Conservation (phyloP, 1,139 yeast genomes). For the Candida mesenterica region DNA sequence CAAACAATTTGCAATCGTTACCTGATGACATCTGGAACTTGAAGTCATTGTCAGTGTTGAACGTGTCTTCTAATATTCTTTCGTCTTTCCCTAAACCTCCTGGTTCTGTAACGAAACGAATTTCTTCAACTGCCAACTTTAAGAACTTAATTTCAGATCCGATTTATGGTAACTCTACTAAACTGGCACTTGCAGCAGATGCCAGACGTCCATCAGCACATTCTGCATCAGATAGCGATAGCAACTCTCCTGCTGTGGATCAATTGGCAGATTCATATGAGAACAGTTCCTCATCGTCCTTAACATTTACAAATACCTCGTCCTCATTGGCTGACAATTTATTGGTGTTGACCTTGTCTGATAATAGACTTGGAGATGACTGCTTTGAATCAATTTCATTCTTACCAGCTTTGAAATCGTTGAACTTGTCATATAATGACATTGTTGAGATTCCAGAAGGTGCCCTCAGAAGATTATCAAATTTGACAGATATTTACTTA, state of each 20-base stretch:
- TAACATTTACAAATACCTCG: slow-evolving; percentile 12
- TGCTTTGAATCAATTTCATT: slow-evolving; percentile 68
- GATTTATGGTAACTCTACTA: slow-evolving; percentile 5
- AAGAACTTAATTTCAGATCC: slow-evolving; percentile 12
- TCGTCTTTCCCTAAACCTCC: slow-evolving; percentile 64
- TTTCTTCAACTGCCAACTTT: slow-evolving; percentile 33
- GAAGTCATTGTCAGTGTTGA: slow-evolving; percentile 56
- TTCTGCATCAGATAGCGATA: not conserved
- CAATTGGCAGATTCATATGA: slow-evolving; percentile 5
- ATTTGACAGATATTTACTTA: slow-evolving; percentile 66
- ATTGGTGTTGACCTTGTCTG: slow-evolving; percentile 64
- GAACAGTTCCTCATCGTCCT: slow-evolving; percentile 9
- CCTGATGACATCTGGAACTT: slow-evolving; percentile 71
- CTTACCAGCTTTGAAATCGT: slow-evolving; percentile 55
- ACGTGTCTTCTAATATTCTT: slow-evolving; percentile 78
- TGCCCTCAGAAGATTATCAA: slow-evolving; percentile 55
- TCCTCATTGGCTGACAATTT: slow-evolving; percentile 52
- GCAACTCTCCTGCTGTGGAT: not conserved
- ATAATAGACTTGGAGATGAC: slow-evolving; percentile 79
- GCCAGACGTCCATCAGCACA: slow-evolving; percentile 14
- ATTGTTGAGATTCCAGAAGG: slow-evolving; percentile 79
- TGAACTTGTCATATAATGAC: slow-evolving; percentile 84
- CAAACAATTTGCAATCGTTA: slow-evolving; percentile 73
- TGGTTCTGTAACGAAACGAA: slow-evolving; percentile 32
- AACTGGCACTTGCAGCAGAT: slow-evolving; percentile 5